Evolutionary conservation across 2,329 filamentous ascomycete species (phyloP).

Genomic region (Botryotinia convoluta): DNA sequence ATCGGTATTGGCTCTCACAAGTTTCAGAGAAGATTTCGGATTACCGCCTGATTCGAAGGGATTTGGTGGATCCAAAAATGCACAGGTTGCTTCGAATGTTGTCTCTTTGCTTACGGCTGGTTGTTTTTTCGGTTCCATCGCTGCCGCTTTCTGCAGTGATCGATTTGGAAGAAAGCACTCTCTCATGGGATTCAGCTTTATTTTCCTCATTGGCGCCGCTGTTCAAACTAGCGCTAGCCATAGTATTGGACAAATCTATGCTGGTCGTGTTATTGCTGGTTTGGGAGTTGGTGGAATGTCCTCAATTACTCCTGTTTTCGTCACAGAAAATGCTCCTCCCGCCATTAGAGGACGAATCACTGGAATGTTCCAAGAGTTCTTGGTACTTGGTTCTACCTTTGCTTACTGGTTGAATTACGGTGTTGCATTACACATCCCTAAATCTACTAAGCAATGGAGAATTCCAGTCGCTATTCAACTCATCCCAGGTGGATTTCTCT

Average conservation of each 20-base stretch:
- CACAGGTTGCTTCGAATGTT: conserved; percentile 39
- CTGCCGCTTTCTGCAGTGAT: conserved; percentile 49
- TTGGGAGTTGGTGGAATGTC: conserved; percentile 48
- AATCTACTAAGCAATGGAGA: conserved; percentile 43
- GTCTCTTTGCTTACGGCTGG: conserved; percentile 52
- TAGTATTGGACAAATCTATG: conserved; percentile 29
- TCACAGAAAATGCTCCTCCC: conserved; percentile 46
- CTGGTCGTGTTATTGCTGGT: conserved; percentile 29
- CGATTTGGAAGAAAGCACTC: conserved; percentile 47
- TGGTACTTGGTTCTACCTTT: conserved; percentile 41
- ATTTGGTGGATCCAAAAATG: conserved; percentile 25
- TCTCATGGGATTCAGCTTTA: conserved; percentile 45
- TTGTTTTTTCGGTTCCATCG: conserved; percentile 51
- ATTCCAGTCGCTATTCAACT: conserved; percentile 44
- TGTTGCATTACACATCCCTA: conserved; percentile 37
- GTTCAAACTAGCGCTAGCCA: conserved; percentile 25
- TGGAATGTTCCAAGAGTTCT: conserved; percentile 45
- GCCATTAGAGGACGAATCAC: conserved; percentile 43
- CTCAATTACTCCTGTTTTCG: conserved; percentile 47
- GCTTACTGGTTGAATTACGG: conserved; percentile 57
- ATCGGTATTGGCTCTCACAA: conserved; percentile 28
- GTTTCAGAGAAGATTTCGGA: conserved; percentile 32
- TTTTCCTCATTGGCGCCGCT: conserved; percentile 38
- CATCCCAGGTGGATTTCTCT: conserved; percentile 28
- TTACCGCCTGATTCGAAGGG: conserved; percentile 26